A percentile compares a stretch with the other conserved stretches of the same genome.
These are phyloP conservation scores for Scolecobasidium constrictum DNA, from an alignment of 2,329 filamentous ascomycete genomes.

Conservation along the genomic window DNA sequence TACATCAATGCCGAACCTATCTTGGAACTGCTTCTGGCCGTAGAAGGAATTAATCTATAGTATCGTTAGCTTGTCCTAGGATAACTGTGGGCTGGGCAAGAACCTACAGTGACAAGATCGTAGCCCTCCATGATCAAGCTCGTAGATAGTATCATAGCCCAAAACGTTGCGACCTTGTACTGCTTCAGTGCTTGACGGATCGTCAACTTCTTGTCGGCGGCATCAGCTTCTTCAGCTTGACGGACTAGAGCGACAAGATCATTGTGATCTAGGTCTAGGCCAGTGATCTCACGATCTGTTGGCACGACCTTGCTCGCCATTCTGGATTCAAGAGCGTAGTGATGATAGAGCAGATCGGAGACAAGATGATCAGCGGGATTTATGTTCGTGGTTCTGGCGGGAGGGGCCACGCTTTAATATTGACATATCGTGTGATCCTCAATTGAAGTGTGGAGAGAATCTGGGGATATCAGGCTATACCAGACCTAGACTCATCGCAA, in stretches of 20 bases:
- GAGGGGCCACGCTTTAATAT: too few relatives aligned
- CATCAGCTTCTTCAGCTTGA: constrained; percentile 12
- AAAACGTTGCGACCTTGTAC: constrained; percentile 78
- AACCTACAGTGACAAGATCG: neutral
- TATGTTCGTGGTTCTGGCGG: too few relatives aligned
- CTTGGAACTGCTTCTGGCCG: constrained; percentile 35
- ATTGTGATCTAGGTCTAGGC: neutral
- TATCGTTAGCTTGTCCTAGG: constrained; percentile 1
- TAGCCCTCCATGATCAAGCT: constrained; percentile 76
- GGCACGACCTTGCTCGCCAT: neutral
- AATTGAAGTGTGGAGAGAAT: neutral
- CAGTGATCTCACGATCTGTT: neutral
- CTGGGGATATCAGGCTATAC: neutral
- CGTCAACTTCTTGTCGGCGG: constrained; percentile 39
- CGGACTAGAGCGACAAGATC: neutral
- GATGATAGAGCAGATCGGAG: too few relatives aligned
- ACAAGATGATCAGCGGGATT: too few relatives aligned
- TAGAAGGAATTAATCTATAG: constrained; percentile 74
- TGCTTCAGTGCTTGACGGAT: constrained; percentile 65
- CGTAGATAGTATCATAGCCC: constrained; percentile 79
- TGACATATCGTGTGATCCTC: too few relatives aligned
- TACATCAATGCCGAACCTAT: constrained; percentile 30
- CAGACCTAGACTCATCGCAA: neutral
- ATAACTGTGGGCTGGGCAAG: neutral
- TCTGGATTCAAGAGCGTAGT: constrained; percentile 6